Evolutionary conservation across 2,329 filamentous ascomycete species (phyloP).

Genomic region (Cytospora mali): DNA sequence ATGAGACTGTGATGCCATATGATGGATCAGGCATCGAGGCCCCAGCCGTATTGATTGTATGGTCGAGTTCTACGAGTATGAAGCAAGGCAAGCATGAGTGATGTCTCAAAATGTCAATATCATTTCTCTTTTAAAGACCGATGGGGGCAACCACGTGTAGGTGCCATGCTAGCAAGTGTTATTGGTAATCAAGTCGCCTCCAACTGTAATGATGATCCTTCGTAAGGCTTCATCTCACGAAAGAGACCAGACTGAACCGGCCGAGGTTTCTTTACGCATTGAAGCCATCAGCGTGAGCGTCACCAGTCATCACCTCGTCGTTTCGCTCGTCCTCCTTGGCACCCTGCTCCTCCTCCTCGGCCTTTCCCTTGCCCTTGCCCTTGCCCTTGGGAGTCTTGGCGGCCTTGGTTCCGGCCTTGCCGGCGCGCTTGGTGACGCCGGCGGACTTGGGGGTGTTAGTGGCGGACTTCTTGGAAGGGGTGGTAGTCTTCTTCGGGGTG

Average conservation of each 20-base stretch:
- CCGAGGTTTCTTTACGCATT: constrained; percentile 21
- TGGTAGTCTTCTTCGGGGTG: no score
- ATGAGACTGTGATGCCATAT: background rate
- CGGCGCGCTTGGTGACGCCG: no score
- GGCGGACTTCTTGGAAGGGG: no score
- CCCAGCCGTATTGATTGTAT: background rate
- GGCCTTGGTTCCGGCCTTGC: no score
- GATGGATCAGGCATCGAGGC: background rate
- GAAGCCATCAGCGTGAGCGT: no score
- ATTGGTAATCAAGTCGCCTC: background rate
- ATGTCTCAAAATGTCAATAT: background rate
- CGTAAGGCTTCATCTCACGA: background rate
- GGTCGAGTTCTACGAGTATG: background rate
- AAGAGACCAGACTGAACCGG: constrained; percentile 30
- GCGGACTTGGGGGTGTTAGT: no score
- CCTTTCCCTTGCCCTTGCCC: no score
- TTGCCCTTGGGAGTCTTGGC: no score
- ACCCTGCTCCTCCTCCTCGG: no score
- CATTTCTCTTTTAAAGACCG: background rate
- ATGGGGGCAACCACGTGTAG: background rate
- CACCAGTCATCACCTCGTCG: no score
- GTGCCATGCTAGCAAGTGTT: background rate
- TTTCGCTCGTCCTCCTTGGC: no score
- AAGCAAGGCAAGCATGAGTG: background rate
- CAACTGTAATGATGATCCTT: background rate